Evolutionary conservation across 1,284 basidiomycete species (phyloP).

Genomic region (Naganishia sp.): DNA sequence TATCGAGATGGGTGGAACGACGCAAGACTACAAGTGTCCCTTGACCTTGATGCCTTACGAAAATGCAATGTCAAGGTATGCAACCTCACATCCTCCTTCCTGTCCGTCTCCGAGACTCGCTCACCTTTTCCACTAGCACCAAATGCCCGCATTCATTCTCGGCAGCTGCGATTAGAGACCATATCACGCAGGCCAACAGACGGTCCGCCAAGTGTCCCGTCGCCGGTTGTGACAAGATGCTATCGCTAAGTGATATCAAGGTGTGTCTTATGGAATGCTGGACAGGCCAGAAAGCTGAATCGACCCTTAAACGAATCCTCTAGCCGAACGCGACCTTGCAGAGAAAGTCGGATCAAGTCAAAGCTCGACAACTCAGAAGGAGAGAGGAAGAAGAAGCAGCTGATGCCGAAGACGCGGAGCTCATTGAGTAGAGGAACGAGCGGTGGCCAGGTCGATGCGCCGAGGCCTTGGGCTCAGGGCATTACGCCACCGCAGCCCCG

Average conservation of each 20-base stretch:
- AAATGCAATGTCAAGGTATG: constrained; percentile 64
- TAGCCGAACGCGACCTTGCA: constrained; percentile 25
- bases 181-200: constrained; percentile 49
- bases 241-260: constrained; percentile 60
- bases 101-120: constrained; percentile 56
- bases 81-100: background rate
- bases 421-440: constrained; percentile 26
- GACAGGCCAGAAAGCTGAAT: too few relatives aligned
- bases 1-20: constrained; percentile 75
- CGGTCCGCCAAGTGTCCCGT: constrained; percentile 40
- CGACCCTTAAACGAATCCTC: background rate
- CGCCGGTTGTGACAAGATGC: constrained; percentile 52
- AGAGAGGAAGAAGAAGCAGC: constrained; percentile 26
- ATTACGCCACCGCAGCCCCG: too few relatives aligned
- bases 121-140: constrained; percentile 56
- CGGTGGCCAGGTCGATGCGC: too few relatives aligned
- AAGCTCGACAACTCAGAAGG: constrained; percentile 13
- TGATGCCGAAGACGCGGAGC: constrained; percentile 28
- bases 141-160: constrained; percentile 74
- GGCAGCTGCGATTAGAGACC: constrained; percentile 62
- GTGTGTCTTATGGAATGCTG: background rate
- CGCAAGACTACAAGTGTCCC: constrained; percentile 77
- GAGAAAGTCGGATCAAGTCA: constrained; percentile 23
- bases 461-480: too few relatives aligned
- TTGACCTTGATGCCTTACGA: constrained; percentile 65